Base-by-base conservation (phyloP, 2,329 filamentous ascomycete genomes). In the Colletotrichum aenigma region DNA sequence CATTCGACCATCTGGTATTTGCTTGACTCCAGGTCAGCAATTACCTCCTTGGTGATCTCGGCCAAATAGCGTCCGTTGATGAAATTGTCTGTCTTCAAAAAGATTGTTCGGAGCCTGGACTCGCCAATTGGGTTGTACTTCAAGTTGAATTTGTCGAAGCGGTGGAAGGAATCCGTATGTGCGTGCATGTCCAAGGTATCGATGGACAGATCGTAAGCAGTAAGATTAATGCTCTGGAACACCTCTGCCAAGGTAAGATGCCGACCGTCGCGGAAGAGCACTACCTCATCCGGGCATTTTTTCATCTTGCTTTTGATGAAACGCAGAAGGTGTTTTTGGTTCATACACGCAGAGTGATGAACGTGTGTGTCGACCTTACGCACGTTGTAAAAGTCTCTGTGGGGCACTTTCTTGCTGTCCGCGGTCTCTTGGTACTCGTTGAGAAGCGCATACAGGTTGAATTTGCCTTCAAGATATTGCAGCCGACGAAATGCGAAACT, bases 241-340 rank as follows among this genome's bases (percentile, higher is more conserved):
- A 99, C 97, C 85, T 99, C 95, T 74, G 92, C 93, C 75, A 99
- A 86, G 1, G 97, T 98, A 79, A 99, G 88, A 84, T 98, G 92
- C 84, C 96, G 98, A 75, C 94, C 96, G 84, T 99, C 97, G 82
- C 97, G 92, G 84, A 93, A 97, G 60, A 99, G 90, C 8, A 99
- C 97, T 36, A 97, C 92, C 86, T 99, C 97, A 81, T 98, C 95
- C 0, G 96, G 96, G 21, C 92, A 97, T 85, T 98, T 99, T 90
- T 98, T 98, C 95, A 99, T 98, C 87, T 99, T 99, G 86, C 96
- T 98, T 86, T 99, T 99, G 88, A 99, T 99, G 86, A 99, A 99
- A 70, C 97, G 95, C 76, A 99, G 88, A 73, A 99, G 87, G 89
- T 99, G 97, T 86, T 99, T 99, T 85, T 99, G 97, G 83, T 99